phyloP scores from a whole-genome alignment of 2,329 filamentous ascomycete genomes.

The Fusarium armeniacum region DNA sequence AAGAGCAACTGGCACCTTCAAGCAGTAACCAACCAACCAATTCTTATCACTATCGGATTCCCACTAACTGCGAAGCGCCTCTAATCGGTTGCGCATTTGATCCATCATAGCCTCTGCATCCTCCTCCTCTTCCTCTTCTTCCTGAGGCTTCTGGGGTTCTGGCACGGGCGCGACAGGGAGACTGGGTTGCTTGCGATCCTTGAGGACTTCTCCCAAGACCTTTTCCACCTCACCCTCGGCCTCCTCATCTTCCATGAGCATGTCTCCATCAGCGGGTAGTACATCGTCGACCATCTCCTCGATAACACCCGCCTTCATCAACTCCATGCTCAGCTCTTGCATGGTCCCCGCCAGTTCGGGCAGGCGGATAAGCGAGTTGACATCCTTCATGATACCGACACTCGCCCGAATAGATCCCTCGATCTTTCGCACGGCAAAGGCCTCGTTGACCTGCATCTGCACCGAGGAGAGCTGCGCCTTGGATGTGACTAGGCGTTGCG shows the following conservation, averaged over 20 bases:
- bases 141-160: slow-evolving; percentile 66
- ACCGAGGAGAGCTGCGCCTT: slow-evolving; percentile 94
- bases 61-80: slow-evolving; percentile 85
- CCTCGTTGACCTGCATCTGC: slow-evolving; percentile 97
- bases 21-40: slow-evolving; percentile 10
- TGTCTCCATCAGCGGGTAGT: slow-evolving; percentile 80
- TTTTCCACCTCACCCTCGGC: slow-evolving; percentile 88
- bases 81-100: slow-evolving; percentile 91
- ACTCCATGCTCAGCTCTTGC: slow-evolving; percentile 86
- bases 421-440: slow-evolving; percentile 95
- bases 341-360: slow-evolving; percentile 91
- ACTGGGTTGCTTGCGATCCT: slow-evolving; percentile 77
- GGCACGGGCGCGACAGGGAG: slow-evolving; percentile 68
- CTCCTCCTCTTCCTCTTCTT: slow-evolving; percentile 74
- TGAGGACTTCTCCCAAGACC: slow-evolving; percentile 90
- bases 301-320: slow-evolving; percentile 95
- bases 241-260: slow-evolving; percentile 82
- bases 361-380: slow-evolving; percentile 86
- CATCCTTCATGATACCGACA: slow-evolving; percentile 96
- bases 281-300: slow-evolving; percentile 96
- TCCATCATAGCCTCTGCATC: slow-evolving; percentile 92
- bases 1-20: slow-evolving; percentile 28
- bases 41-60: background rate
- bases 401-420: slow-evolving; percentile 89
- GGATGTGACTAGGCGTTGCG: slow-evolving; percentile 80